Evolutionary conservation across 2,329 filamentous ascomycete species (phyloP), one percentile per base, ranked within the genome.

Genomic region (Aspergillus arachidicola): DNA sequence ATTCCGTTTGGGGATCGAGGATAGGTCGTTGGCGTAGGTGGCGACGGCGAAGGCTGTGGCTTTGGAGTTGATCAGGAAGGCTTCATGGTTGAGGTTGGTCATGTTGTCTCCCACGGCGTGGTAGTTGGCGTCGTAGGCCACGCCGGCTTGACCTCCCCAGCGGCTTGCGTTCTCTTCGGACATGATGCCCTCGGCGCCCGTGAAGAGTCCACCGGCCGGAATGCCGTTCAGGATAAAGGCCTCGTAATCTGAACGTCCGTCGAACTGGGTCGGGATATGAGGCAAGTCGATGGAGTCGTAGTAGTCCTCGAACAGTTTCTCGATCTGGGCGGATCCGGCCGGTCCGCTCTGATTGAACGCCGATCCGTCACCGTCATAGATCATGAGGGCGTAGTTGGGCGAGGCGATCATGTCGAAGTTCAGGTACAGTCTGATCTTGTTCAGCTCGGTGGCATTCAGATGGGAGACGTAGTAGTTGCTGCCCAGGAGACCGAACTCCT

Each of bases 231-330:
- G 83, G 71, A 93, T 89, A 80, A 94, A 94, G 1, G 87, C 89
- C 57, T 89, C 90, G 70, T 94, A 94, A 77, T 95, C 92, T 66
- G 89, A 92, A 63, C 91, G 88, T 7, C 91, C 91, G 69, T 93
- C 89, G 68, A 95, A 94, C 2, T 87, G 85, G 32, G 91, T 91
- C 62, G 90, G 87, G 0, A 87, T 90, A 73, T 88, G 89, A 76
- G 88, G 88, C 61, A 88, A 82, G 1, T 83, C 88, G 26, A 88
- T 82, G 2, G 81, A 77, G 64, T 83, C 77, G 79, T 90, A 93
- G 83, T 86, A 93, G 56, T 88, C 81, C 23, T 88, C 80, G 74
- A 92, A 93, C 41, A 92, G 79, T 64, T 89, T 80, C 63, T 89
- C 85, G 61, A 92, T 82, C 73, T 92, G 84, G 65, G 89, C 86